These are phyloP conservation scores for Cruciata laevipes DNA, from an alignment of 257 asterid species.

Conservation along the genomic window DNA sequence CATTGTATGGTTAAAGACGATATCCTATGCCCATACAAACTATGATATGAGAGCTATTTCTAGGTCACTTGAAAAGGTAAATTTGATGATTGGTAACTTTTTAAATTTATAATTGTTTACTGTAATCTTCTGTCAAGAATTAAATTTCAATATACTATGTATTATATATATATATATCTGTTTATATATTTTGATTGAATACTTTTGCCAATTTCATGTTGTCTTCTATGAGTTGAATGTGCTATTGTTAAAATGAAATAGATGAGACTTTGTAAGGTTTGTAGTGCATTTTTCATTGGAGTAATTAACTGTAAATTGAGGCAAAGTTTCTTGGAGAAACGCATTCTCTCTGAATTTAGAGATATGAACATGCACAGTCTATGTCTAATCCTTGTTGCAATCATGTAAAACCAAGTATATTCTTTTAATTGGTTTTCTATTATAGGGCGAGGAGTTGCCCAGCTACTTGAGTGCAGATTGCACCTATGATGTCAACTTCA, in stretches of 20 bases:
- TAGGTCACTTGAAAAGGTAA: conserved; percentile 76
- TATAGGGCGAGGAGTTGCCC: conserved; percentile 52
- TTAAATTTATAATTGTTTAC: background rate
- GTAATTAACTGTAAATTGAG: background rate
- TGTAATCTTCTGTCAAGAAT: background rate
- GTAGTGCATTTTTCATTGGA: background rate
- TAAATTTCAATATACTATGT: background rate
- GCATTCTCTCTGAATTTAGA: background rate
- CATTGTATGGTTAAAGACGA: conserved; percentile 89
- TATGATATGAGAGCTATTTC: conserved; percentile 75
- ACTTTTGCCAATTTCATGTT: background rate
- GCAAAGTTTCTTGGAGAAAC: background rate
- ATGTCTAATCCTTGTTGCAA: background rate
- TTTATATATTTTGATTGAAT: background rate
- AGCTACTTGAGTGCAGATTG: conserved; percentile 47
- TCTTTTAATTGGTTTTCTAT: conserved; percentile 13
- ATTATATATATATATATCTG: background rate
- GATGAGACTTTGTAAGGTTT: background rate
- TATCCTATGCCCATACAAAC: conserved; percentile 90
- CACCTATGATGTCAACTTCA: conserved; percentile 54
- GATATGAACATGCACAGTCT: background rate
- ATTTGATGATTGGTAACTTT: conserved; percentile 9
- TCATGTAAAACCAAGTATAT: background rate
- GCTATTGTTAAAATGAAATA: background rate
- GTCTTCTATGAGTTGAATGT: background rate